Base-by-base conservation (phyloP, 768 basidiomycete species). In the Mrakia frigida region DNA sequence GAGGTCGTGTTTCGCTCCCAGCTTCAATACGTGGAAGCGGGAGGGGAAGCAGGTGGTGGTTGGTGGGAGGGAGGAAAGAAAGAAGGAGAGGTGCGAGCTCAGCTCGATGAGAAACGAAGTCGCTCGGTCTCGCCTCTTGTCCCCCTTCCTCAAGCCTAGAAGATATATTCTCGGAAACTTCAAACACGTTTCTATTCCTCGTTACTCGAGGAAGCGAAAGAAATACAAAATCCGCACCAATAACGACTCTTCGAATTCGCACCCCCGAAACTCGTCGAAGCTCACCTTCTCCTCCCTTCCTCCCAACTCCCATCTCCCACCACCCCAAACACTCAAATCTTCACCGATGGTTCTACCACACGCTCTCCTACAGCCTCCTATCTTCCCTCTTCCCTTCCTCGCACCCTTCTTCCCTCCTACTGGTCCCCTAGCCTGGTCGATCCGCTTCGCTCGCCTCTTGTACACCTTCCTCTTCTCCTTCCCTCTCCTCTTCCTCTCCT, bases 401-500 rank as follows among this genome's bases (percentile, higher is more conserved):
- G 71, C 71, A 6, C 52, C 71, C 1, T 25, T 52, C 21, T 28
- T 72, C 6, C 33, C 71, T 25, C 59, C 71, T 1, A 28, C 35
- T 6, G 53, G 53, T 35, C n/a, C 35, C 23, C 59, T 53, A 16
- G 71, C 53, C 31, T 56, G 59, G 35, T 16, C 28, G 2, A 39
- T 50, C 37, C 73, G 39, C 28, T 21, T 7, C 60, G 13, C 46
- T 59, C 50, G 50, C 18, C 37, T 50, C 33, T 2, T 10, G 14
- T 63, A 35, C 53, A 43, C 60, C 11, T 59, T 74, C 73, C 25
- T 33, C 23, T 10, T 73, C 43, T 71, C 70, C 14, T 41, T 53
- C 28, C 33, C 70, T 18, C 25, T 71, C 21, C 10, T n/a, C 14
- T 50, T 71, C 70, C 7, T 52, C 33, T n/a, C 25, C 28, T 21